Conservation (phyloP, 75 land plant species). For the Pinus tabuliformis region DNA sequence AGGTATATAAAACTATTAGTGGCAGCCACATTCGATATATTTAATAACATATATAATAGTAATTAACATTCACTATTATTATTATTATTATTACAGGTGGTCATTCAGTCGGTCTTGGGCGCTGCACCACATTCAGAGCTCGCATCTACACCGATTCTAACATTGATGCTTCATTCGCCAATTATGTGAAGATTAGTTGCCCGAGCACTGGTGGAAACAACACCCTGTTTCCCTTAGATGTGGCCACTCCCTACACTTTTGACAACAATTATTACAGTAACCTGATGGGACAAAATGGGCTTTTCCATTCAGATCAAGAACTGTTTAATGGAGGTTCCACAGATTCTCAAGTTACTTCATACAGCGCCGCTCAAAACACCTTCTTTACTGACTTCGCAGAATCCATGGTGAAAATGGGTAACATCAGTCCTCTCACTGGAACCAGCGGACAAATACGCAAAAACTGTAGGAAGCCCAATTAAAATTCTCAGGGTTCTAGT, state of each 20-base stretch:
- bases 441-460: slow-evolving; percentile 35
- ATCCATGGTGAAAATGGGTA: slow-evolving; percentile 46
- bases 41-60: not conserved
- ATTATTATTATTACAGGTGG: slow-evolving; percentile 7
- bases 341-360: slow-evolving; percentile 13
- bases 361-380: not conserved
- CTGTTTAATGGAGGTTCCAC: slow-evolving; percentile 21
- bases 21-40: not conserved
- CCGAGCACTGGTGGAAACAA: slow-evolving; percentile 22
- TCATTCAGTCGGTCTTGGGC: slow-evolving; percentile 50
- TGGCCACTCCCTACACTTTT: slow-evolving; percentile 26
- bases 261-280: slow-evolving; percentile 41
- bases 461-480: slow-evolving; percentile 32
- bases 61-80: not conserved
- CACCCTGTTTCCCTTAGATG: slow-evolving; percentile 31
- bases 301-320: slow-evolving; percentile 44
- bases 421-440: slow-evolving; percentile 26
- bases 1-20: slow-evolving; percentile 12
- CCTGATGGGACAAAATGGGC: slow-evolving; percentile 24
- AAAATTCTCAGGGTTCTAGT: no score
- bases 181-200: slow-evolving; percentile 14
- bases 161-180: slow-evolving; percentile 18
- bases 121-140: slow-evolving; percentile 27
- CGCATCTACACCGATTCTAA: slow-evolving; percentile 38
- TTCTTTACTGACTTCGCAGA: slow-evolving; percentile 32